phyloP scores from a whole-genome alignment of 139 green algal genomes.

The Closterium sp. region DNA sequence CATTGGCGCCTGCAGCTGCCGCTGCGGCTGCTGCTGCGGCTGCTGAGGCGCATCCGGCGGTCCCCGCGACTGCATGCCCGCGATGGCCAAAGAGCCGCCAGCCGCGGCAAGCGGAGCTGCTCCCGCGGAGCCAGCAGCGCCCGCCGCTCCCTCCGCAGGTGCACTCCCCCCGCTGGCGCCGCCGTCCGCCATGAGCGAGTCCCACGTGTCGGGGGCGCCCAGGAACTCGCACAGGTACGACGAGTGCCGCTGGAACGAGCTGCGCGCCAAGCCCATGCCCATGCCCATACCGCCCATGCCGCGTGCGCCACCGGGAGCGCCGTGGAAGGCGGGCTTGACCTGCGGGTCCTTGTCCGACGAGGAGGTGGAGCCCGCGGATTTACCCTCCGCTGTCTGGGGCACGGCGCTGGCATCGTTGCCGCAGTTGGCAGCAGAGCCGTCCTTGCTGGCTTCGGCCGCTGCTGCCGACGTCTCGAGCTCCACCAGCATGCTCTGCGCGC shows the following conservation, averaged over 20 bases:
- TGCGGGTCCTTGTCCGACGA: neutral
- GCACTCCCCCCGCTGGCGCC: neutral
- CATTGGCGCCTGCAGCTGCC: neutral
- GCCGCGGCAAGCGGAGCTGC: neutral
- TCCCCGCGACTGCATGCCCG: neutral
- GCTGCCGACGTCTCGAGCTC: constrained; percentile 24
- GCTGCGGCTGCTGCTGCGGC: neutral
- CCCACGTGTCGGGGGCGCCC: neutral
- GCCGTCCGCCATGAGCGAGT: neutral
- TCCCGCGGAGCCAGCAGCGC: too few species aligned
- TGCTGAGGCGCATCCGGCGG: neutral
- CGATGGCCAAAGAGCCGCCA: neutral
- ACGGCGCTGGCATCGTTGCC: neutral
- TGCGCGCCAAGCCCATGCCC: neutral
- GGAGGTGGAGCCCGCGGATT: neutral
- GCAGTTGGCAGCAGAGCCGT: neutral
- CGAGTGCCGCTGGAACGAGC: neutral
- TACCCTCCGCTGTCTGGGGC: neutral
- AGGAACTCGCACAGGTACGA: neutral
- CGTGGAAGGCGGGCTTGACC: neutral
- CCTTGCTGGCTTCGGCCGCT: neutral
- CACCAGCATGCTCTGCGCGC: constrained; percentile 48
- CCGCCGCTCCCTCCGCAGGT: neutral
- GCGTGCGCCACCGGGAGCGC: too few species aligned
- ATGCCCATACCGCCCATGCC: neutral